phyloP scores from a whole-genome alignment of 2,329 filamentous ascomycete genomes.

The Rutstroemia sp. region DNA sequence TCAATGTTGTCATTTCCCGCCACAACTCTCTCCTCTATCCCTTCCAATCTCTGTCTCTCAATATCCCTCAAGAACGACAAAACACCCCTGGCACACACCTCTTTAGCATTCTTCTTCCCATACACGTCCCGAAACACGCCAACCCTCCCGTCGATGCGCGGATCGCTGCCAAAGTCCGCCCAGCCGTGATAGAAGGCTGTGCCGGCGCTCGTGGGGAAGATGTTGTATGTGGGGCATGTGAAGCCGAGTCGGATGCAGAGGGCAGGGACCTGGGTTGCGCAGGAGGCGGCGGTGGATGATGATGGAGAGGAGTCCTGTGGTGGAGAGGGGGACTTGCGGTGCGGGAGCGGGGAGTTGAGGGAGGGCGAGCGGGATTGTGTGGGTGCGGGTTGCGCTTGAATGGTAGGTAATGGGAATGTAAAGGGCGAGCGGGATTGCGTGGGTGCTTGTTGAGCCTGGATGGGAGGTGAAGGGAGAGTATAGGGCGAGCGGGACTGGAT shows the following conservation, averaged over 20 bases:
- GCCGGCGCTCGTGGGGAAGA: slow-evolving; percentile 8
- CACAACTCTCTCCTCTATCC: not conserved
- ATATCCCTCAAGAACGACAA: slow-evolving; percentile 33
- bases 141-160: slow-evolving; percentile 30
- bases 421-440: too few relatives aligned
- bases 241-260: slow-evolving; percentile 24
- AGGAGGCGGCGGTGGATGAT: not conserved
- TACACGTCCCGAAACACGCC: slow-evolving; percentile 36
- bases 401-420: too few relatives aligned
- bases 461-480: too few relatives aligned
- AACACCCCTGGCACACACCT: slow-evolving; percentile 38
- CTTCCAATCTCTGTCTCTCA: slow-evolving; percentile 18
- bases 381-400: too few relatives aligned
- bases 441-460: too few relatives aligned
- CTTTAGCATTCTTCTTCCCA: slow-evolving; percentile 42
- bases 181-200: slow-evolving; percentile 19
- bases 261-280: slow-evolving; percentile 16
- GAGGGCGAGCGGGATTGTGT: too few relatives aligned
- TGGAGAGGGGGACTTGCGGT: not conserved
- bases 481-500: too few relatives aligned
- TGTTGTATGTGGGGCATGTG: slow-evolving; percentile 19
- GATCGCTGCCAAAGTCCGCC: slow-evolving; percentile 24
- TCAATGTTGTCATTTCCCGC: not conserved
- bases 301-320: not conserved
- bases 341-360: not conserved